A percentile compares a stretch with the other conserved stretches of the same genome.
These are phyloP conservation scores for Claviceps pazoutovae DNA, from an alignment of 2,329 filamentous ascomycete genomes.

Conservation along the genomic window DNA sequence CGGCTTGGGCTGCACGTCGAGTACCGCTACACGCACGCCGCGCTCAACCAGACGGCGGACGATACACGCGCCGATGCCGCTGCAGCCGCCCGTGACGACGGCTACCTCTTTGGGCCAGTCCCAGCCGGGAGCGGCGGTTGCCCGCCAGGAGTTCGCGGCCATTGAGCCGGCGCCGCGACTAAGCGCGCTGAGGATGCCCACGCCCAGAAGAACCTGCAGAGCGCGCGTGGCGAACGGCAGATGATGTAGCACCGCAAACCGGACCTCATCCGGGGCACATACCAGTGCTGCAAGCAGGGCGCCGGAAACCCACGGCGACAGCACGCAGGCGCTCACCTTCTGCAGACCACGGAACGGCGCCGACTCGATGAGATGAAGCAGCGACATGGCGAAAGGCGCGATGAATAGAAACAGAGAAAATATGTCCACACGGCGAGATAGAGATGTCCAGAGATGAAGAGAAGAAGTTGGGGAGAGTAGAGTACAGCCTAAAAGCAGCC, in stretches of 20 bases:
- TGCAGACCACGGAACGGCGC: constrained; percentile 6
- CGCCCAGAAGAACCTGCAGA: constrained; percentile 10
- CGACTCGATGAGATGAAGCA: constrained; percentile 7
- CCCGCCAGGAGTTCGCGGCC: constrained; percentile 18
- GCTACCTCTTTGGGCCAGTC: constrained; percentile 27
- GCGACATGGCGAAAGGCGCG: constrained; percentile 4
- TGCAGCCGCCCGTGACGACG: constrained; percentile 29
- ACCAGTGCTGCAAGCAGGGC: constrained; percentile 7
- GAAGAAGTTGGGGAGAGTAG: background rate
- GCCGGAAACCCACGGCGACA: constrained; percentile 9
- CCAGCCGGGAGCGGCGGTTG: constrained; percentile 12
- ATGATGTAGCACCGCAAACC: background rate
- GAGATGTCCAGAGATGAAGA: background rate
- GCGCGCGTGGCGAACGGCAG: constrained; percentile 3
- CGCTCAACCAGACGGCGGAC: constrained; percentile 17
- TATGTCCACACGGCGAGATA: background rate
- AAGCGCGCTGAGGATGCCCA: constrained; percentile 12
- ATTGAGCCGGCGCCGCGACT: constrained; percentile 14
- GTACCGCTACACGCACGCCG: constrained; percentile 50
- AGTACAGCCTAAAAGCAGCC: too few relatives aligned
- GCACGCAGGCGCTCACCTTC: constrained; percentile 1
- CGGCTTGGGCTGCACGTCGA: constrained; percentile 38
- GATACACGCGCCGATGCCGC: constrained; percentile 27
- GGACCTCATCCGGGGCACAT: constrained; percentile 4
- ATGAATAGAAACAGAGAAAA: background rate